Evolutionary conservation across 495 filamentous ascomycete species (phyloP), one percentile per base, ranked within the genome.

Genomic region (Terfezia claveryi): DNA sequence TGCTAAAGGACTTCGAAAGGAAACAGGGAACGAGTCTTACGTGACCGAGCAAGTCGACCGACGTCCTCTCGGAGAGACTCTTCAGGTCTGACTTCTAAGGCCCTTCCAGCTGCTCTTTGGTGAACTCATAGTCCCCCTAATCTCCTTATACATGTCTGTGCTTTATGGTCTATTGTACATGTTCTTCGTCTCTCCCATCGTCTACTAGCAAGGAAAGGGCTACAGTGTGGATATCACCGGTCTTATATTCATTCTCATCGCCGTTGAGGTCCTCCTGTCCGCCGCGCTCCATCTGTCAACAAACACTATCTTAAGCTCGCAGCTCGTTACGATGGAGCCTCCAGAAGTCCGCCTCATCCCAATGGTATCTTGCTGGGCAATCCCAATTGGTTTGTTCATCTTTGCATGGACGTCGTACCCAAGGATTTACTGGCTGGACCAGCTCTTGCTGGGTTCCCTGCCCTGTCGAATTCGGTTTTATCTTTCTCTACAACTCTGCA

Each of bases 401-500:
- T 89, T 89, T 67, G 85, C 82, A 37, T 88, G 85, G 85, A 76
- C 81, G 2, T 84, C 80, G 0, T 87, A 82, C 65, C 71, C 75
- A 6, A 54, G 54, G 0, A 60, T 88, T 2, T 73, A 67, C 60
- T 88, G 83, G 71, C 79, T 51, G 85, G 82, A 0, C 82, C 83
- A 2, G 71, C 73, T 2, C 71, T 91, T 11, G 84, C 78, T 23
- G 84, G 84, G 38, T 79, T 80, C n/a, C n/a, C n/a, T n/a, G n/a
- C 60, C 81, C 83, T 8, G 76, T 88, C 54, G 85, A 83, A 8
- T 87, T 88, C 64, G 84, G 84, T 23, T 86, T 91, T 65, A 85
- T 88, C 63, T 86, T 87, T 69, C 69, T 89, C 23, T 89, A 88
- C 68, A 88, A 87, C 69, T 73, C 80, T 9, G 83, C 83, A 52